These are phyloP conservation scores for Trichosporon inkin DNA, from an alignment of 1,284 basidiomycete genomes.

Conservation along the genomic window DNA sequence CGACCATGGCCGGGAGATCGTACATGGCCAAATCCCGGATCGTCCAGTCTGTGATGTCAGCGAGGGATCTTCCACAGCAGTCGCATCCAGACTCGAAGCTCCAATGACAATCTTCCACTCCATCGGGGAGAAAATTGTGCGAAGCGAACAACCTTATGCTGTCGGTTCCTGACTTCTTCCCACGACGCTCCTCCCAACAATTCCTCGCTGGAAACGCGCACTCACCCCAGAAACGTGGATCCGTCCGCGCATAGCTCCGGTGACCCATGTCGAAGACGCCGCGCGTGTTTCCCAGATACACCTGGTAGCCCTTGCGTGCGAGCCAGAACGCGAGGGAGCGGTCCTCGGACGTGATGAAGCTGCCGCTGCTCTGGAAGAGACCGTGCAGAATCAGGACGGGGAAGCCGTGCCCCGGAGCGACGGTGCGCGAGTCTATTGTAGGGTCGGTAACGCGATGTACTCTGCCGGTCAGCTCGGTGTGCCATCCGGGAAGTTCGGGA, in stretches of 20 bases:
- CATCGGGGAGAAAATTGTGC: neutral
- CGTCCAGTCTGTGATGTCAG: slow-evolving; percentile 55
- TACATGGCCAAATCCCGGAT: slow-evolving; percentile 61
- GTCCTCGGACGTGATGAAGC: slow-evolving; percentile 62
- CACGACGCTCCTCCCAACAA: neutral
- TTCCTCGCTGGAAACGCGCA: slow-evolving; percentile 3
- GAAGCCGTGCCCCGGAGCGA: slow-evolving; percentile 54
- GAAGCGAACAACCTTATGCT: neutral
- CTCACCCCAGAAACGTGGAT: slow-evolving; percentile 60
- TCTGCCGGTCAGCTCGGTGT: slow-evolving; percentile 30
- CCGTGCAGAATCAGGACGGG: slow-evolving; percentile 62
- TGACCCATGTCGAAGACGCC: slow-evolving; percentile 63
- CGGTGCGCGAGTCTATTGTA: slow-evolving; percentile 34
- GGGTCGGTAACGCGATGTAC: slow-evolving; percentile 58
- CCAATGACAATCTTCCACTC: neutral
- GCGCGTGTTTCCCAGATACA: slow-evolving; percentile 61
- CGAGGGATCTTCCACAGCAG: neutral
- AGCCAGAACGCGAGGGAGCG: slow-evolving; percentile 62
- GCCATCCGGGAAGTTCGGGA: no score
- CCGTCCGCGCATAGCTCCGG: slow-evolving; percentile 52
- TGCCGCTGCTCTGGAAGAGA: slow-evolving; percentile 61
- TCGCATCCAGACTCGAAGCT: neutral
- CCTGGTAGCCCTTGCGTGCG: slow-evolving; percentile 58
- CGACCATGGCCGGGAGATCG: slow-evolving; percentile 60
- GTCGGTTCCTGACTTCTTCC: neutral